Evolutionary conservation across 2,329 filamentous ascomycete species (phyloP).

Genomic region (Talaromyces albobiverticillius): DNA sequence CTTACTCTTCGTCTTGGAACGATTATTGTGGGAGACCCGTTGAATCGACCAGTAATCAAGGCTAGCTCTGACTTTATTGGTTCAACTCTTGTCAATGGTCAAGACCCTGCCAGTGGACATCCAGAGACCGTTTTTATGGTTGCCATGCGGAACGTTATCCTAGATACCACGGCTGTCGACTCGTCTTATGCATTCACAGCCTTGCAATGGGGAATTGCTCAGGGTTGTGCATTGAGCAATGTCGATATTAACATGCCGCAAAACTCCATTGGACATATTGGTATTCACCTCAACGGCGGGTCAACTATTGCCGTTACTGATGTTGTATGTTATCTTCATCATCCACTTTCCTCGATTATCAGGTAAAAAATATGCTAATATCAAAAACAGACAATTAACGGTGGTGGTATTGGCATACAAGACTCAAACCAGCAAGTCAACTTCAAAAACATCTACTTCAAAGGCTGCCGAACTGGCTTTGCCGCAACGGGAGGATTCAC

Average conservation of each 20-base stretch:
- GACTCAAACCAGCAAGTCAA: slow-evolving; percentile 33
- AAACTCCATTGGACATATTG: slow-evolving; percentile 30
- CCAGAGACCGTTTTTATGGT: slow-evolving; percentile 35
- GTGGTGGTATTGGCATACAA: slow-evolving; percentile 29
- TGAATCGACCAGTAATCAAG: slow-evolving; percentile 49
- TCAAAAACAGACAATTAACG: slow-evolving; percentile 19
- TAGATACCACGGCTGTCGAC: slow-evolving; percentile 34
- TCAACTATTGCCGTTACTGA: slow-evolving; percentile 16
- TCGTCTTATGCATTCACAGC: slow-evolving; percentile 26
- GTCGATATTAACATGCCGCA: slow-evolving; percentile 37
- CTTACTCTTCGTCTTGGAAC: slow-evolving; percentile 32
- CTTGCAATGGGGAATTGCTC: slow-evolving; percentile 39
- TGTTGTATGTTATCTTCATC: slow-evolving; percentile 23
- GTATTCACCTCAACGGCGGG: slow-evolving; percentile 24
- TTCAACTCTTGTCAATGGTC: slow-evolving; percentile 55
- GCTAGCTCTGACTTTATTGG: slow-evolving; percentile 51
- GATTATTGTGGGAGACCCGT: slow-evolving; percentile 37
- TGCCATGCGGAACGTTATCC: slow-evolving; percentile 36
- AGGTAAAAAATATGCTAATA: not conserved
- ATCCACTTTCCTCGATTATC: not conserved
- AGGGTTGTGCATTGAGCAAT: slow-evolving; percentile 38
- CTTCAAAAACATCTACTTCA: slow-evolving; percentile 54
- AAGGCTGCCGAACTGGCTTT: slow-evolving; percentile 57
- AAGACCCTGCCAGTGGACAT: slow-evolving; percentile 28
- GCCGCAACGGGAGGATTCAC: slow-evolving; percentile 38